Conservation (phyloP, 352 stramenopile genomes). For the Globisporangium mamillatum region DNA sequence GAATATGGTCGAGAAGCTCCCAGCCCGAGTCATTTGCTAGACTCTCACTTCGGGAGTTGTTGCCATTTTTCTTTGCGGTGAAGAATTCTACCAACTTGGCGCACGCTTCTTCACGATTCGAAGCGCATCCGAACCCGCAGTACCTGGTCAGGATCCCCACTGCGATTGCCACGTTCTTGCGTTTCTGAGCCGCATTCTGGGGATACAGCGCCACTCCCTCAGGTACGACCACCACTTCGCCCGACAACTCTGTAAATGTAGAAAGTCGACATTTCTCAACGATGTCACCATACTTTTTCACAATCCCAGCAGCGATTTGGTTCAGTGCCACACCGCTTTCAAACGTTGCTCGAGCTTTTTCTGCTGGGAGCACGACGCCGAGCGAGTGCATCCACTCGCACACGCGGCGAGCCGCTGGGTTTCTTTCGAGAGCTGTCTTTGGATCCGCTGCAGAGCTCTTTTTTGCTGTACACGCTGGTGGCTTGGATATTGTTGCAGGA, state of each 20-base stretch:
- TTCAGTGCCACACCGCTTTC: constrained; percentile 34
- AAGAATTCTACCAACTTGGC: constrained; percentile 5
- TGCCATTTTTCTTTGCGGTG: not conserved
- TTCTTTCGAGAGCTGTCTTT: not conserved
- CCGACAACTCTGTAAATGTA: not conserved
- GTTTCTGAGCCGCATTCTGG: constrained; percentile 8
- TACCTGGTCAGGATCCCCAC: constrained; percentile 6
- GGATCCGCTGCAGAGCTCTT: not conserved
- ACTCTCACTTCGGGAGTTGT: not conserved
- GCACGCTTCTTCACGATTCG: not conserved
- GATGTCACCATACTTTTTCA: constrained; percentile 11
- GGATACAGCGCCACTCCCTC: constrained; percentile 3
- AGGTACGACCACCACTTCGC: not conserved
- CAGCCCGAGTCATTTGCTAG: not conserved
- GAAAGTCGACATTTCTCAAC: not conserved
- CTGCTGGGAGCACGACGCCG: constrained; percentile 9
- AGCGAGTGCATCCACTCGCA: constrained; percentile 17
- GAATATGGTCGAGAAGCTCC: constrained; percentile 14
- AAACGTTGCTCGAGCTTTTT: constrained; percentile 8
- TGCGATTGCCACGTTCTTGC: constrained; percentile 14
- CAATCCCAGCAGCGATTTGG: constrained; percentile 27
- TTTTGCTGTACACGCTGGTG: not conserved
- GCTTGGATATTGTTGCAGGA: not conserved
- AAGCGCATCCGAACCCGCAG: not conserved
- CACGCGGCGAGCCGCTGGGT: not conserved